Conservation (phyloP, 108 stramenopile genomes). For the Skeletonema costatum region DNA sequence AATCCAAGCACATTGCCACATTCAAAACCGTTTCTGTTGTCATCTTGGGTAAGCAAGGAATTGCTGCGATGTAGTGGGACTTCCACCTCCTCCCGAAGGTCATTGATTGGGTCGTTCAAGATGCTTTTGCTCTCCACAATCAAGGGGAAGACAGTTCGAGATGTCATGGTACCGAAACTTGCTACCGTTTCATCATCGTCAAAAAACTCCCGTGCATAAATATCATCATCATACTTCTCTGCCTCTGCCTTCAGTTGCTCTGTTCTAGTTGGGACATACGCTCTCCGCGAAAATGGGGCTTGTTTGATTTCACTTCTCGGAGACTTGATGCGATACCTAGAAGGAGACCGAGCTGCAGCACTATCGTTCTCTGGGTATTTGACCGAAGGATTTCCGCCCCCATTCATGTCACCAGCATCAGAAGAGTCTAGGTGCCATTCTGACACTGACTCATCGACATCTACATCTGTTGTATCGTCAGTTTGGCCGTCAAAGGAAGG, state of each 20-base stretch:
- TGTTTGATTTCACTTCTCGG: constrained; percentile 15
- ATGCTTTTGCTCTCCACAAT: constrained; percentile 27
- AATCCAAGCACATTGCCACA: not conserved
- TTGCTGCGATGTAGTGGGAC: not conserved
- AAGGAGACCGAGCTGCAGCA: not conserved
- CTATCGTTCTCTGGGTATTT: not conserved
- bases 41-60: not conserved
- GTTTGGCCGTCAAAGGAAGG: constrained; percentile 1
- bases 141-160: constrained; percentile 20
- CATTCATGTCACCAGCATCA: not conserved
- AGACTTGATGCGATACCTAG: constrained; percentile 24
- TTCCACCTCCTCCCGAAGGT: not conserved
- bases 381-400: not conserved
- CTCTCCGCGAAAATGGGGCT: constrained; percentile 67
- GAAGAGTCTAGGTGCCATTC: not conserved
- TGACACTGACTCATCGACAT: constrained; percentile 9
- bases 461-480: constrained; percentile 8
- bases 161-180: constrained; percentile 54
- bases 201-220: constrained; percentile 31
- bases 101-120: not conserved
- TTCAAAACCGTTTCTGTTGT: not conserved
- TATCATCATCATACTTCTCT: constrained; percentile 56
- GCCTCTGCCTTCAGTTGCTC: constrained; percentile 79
- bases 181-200: constrained; percentile 89
- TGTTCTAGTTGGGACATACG: constrained; percentile 80